phyloP scores from a whole-genome alignment of 495 filamentous ascomycete species.

The Trypethelium eluteriae region DNA sequence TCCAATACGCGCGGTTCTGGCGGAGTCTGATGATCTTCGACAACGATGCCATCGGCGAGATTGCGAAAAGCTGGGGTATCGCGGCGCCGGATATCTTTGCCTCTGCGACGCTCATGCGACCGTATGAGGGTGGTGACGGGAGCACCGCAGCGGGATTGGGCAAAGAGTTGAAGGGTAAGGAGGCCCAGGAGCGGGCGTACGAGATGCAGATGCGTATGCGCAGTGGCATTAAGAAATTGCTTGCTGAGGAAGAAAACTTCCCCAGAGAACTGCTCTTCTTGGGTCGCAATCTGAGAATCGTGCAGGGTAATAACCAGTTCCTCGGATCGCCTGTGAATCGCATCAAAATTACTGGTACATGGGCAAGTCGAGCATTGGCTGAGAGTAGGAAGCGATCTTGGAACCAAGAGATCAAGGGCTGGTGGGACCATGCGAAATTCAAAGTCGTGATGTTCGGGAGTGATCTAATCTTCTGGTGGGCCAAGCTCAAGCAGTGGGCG shows the following conservation, averaged over 20 bases:
- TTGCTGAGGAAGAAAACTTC: conserved; percentile 86
- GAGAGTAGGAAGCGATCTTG: conserved; percentile 57
- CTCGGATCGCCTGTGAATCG: conserved; percentile 90
- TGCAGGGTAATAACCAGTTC: conserved; percentile 73
- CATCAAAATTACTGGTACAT: conserved; percentile 86
- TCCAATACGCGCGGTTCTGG: conserved; percentile 90
- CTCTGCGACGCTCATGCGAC: conserved; percentile 77
- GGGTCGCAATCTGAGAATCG: conserved; percentile 89
- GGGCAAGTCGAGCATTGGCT: conserved; percentile 73
- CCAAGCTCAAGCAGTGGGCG: conserved; percentile 64
- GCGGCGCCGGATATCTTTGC: conserved; percentile 85
- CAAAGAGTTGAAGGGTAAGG: conserved; percentile 45
- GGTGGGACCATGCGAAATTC: conserved; percentile 68
- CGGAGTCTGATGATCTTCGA: conserved; percentile 89
- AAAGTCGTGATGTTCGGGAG: conserved; percentile 65
- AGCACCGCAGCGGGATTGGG: conserved; percentile 48
- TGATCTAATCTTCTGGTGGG: conserved; percentile 77
- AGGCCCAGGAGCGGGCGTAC: conserved; percentile 58
- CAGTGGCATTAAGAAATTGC: conserved; percentile 71
- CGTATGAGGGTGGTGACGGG: conserved; percentile 76
- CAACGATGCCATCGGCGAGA: conserved; percentile 63
- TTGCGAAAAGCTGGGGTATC: conserved; percentile 76
- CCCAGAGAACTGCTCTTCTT: conserved; percentile 92
- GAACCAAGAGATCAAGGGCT: conserved; percentile 49
- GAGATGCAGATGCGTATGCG: conserved; percentile 81